Conservation (phyloP, 352 stramenopile species). For the Phytophthora tubulina region DNA sequence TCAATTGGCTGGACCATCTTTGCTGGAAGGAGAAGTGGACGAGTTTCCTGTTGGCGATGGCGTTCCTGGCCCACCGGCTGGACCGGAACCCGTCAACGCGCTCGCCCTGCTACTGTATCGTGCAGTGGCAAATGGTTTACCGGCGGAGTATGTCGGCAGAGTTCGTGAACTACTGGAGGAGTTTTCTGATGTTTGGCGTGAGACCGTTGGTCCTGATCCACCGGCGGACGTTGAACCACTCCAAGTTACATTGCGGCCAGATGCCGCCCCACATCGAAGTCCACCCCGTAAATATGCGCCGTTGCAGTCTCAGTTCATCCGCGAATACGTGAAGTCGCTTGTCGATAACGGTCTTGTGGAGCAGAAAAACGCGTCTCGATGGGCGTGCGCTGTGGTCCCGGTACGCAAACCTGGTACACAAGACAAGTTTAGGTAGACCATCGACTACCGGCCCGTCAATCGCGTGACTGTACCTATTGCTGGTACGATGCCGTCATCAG, state of each 20-base stretch:
- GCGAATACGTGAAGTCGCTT: conserved; percentile 13
- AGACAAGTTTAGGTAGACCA: not conserved
- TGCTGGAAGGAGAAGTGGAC: not conserved
- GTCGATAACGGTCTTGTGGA: not conserved
- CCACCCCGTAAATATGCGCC: conserved; percentile 13
- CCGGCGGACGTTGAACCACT: conserved; percentile 8
- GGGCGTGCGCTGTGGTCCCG: conserved; percentile 7
- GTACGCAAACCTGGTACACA: not conserved
- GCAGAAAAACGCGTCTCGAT: not conserved
- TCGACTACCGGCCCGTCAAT: conserved; percentile 16
- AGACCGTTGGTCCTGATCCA: not conserved
- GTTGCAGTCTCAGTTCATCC: conserved; percentile 10
- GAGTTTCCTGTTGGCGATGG: conserved; percentile 4
- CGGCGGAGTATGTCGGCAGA: not conserved
- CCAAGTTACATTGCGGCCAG: not conserved
- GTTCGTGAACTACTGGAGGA: not conserved
- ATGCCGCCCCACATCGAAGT: not conserved
- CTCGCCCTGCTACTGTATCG: not conserved
- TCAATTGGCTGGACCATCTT: not conserved
- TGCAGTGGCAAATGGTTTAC: not conserved
- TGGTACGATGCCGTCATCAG: conserved; percentile 18
- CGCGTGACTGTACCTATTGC: conserved; percentile 14
- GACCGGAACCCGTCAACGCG: not conserved
- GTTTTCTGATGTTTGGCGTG: conserved; percentile 8
- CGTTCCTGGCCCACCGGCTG: not conserved